Evolutionary conservation across 2,329 filamentous ascomycete genomes (phyloP).

Genomic region (Pseudogymnoascus destructans): DNA sequence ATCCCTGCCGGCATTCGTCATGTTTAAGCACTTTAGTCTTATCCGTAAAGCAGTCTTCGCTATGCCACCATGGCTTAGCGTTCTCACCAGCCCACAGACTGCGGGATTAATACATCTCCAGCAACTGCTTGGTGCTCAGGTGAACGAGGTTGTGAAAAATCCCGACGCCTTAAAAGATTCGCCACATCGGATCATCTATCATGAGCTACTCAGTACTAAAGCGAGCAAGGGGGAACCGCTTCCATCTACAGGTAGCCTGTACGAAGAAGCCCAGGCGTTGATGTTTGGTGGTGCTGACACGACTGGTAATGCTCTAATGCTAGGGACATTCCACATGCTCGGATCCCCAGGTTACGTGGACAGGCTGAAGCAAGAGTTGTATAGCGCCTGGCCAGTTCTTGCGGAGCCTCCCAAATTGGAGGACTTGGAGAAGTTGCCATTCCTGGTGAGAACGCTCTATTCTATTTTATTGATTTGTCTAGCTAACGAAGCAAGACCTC

Average conservation of each 20-base stretch:
- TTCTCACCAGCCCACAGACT: constrained; percentile 17
- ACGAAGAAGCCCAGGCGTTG: constrained; percentile 33
- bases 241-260: constrained; percentile 22
- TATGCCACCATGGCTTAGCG: constrained; percentile 19
- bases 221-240: constrained; percentile 20
- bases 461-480: constrained; percentile 25
- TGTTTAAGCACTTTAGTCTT: constrained; percentile 30
- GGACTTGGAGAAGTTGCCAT: constrained; percentile 27
- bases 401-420: constrained; percentile 23
- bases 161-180: constrained; percentile 20
- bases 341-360: constrained; percentile 24
- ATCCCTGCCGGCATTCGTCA: constrained; percentile 24
- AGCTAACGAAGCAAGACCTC: background rate
- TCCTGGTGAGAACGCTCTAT: constrained; percentile 8
- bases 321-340: constrained; percentile 31
- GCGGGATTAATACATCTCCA: constrained; percentile 17
- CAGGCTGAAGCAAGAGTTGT: constrained; percentile 29
- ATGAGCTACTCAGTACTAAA: constrained; percentile 25
- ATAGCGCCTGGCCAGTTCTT: constrained; percentile 27
- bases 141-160: constrained; percentile 14
- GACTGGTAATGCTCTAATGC: constrained; percentile 30
- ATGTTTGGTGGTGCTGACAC: constrained; percentile 36
- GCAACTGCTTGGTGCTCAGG: constrained; percentile 15
- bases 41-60: constrained; percentile 18
- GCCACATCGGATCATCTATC: constrained; percentile 27